Evolutionary conservation across 495 filamentous ascomycete species (phyloP), one percentile per base, ranked within the genome.

Genomic region (Echria macrotheca): DNA sequence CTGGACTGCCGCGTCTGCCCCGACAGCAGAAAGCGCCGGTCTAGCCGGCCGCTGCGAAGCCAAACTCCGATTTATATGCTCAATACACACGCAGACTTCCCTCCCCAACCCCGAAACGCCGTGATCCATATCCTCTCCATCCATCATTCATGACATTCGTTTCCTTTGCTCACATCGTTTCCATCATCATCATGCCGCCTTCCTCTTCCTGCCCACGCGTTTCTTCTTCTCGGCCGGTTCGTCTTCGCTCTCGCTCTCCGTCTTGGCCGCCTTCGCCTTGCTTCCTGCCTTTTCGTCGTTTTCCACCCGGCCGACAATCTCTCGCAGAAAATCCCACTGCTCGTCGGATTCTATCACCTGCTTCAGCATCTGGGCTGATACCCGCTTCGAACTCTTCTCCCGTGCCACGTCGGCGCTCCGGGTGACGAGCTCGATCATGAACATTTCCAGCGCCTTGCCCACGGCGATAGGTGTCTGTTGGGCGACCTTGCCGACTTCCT

Each of bases 401-500:
- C 81, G 83, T 38, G 91, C 91, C 58, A 91, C 84, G 26, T 84
- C 78, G 18, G 91, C 87, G 35, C 91, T 85, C 67, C 89, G 89
- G 25, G 82, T 85, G 38, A 96, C 90, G 38, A 99, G 77, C 26
- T 82, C 80, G 54, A 96, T 90, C 91, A 97, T 97, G 65, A 98
- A 98, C 14, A 98, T 76, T 70, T 98, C 93, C 3, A 98, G 73
- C 18, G 93, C 93, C 70, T 97, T 96, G 54, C 89, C 89, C 43
- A 96, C 91, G 39, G 87, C 90, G 58, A 94, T 90, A 2, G 91
- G 91, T 4, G 91, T 95, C 18, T 96, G 91, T 68, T 97, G 94
- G 6, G 93, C 89, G 3, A 99, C 94, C 70, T 99, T 99, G 32
- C 93, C 93, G 2, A 99, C 91, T 68, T 99, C 93, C 60, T 99